Evolutionary conservation across 1,139 yeast species (phyloP).

Genomic region (Hemisphaericaspora lyxosophila): DNA sequence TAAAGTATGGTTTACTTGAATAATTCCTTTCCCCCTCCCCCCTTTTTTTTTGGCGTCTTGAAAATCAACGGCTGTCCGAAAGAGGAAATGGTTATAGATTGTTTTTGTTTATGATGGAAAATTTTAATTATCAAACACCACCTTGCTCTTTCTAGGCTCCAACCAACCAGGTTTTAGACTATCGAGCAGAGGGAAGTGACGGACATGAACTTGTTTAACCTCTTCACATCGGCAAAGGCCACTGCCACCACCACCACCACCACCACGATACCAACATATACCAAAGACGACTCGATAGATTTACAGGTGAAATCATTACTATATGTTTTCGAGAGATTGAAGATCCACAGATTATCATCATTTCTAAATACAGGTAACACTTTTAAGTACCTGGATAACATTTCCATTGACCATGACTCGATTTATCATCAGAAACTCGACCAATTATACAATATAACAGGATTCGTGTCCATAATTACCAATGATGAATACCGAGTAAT

Average conservation of each 20-base stretch:
- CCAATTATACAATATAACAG: slow-evolving; percentile 46
- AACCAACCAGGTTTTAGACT: too few relatives aligned
- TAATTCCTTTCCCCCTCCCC: too few relatives aligned
- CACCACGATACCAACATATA: slow-evolving; percentile 8
- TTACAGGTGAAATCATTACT: slow-evolving; percentile 57
- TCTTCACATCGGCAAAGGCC: not conserved
- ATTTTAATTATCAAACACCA: too few relatives aligned
- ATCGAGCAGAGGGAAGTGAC: not conserved
- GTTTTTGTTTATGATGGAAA: not conserved
- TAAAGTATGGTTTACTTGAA: too few relatives aligned
- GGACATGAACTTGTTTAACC: not conserved
- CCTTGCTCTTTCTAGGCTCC: too few relatives aligned
- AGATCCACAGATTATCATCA: slow-evolving; percentile 43
- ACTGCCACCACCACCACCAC: slow-evolving; percentile 3
- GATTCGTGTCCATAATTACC: slow-evolving; percentile 41
- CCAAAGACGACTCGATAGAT: slow-evolving; percentile 50
- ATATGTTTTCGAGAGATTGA: slow-evolving; percentile 56
- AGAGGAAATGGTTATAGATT: slow-evolving; percentile 1
- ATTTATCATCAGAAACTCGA: slow-evolving; percentile 41
- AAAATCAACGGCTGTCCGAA: not conserved
- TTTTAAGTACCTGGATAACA: slow-evolving; percentile 18
- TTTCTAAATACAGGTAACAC: slow-evolving; percentile 28
- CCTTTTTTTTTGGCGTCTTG: slow-evolving; percentile 1
- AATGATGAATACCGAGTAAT: slow-evolving; percentile 61
- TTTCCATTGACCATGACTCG: slow-evolving; percentile 2